A percentile compares a stretch with the other conserved stretches of the same genome.
These are phyloP conservation scores for Globisporangium cylindrosporum DNA, from an alignment of 352 stramenopile species.

Conservation along the genomic window DNA sequence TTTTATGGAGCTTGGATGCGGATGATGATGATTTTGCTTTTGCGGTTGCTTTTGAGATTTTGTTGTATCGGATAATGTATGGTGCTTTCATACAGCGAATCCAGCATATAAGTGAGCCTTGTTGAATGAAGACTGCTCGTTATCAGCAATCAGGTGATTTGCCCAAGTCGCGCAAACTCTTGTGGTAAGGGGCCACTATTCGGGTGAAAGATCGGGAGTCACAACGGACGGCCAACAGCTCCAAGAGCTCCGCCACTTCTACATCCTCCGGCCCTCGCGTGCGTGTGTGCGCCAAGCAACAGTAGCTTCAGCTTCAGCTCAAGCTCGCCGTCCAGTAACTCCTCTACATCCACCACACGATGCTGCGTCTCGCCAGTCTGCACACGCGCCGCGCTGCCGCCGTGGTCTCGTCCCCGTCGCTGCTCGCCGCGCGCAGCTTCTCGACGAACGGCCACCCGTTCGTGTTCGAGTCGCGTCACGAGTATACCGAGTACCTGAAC, in stretches of 20 bases:
- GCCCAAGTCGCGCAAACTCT: not conserved
- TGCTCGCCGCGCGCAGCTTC: constrained; percentile 30
- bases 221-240: not conserved
- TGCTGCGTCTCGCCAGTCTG: constrained; percentile 20
- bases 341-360: not conserved
- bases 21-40: not conserved
- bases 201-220: not conserved
- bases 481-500: constrained; percentile 79
- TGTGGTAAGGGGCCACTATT: constrained; percentile 3
- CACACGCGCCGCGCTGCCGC: constrained; percentile 17
- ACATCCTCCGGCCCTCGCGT: not conserved
- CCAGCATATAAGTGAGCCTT: not conserved
- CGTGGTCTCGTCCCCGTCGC: constrained; percentile 13
- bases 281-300: not conserved
- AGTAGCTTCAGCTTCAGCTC: not conserved
- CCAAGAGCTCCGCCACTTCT: not conserved
- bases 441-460: constrained; percentile 58
- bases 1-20: not conserved
- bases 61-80: not conserved
- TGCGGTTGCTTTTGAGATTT: not conserved
- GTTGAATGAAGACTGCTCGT: not conserved
- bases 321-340: not conserved
- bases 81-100: not conserved
- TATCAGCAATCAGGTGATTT: not conserved
- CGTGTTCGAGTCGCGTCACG: constrained; percentile 76